phyloP scores from a whole-genome alignment of 306 rosid species.

The Macrotyloma uniflorum region DNA sequence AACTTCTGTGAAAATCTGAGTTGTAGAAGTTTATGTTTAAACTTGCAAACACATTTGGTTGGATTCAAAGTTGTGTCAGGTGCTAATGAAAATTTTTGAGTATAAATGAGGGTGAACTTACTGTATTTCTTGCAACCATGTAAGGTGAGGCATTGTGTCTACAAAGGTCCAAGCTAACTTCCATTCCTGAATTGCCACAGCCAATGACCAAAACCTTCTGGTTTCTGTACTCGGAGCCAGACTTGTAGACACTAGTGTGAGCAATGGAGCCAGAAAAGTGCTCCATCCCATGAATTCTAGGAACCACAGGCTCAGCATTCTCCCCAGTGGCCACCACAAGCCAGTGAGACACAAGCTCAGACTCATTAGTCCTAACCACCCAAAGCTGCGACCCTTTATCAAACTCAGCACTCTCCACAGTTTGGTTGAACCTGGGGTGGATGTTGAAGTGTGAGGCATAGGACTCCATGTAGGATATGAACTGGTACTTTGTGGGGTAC shows the following conservation, averaged over 20 bases:
- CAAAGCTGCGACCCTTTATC: constrained; percentile 48
- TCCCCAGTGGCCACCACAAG: constrained; percentile 89
- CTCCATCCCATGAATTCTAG: constrained; percentile 63
- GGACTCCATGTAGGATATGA: constrained; percentile 77
- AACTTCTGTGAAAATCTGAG: too few species aligned
- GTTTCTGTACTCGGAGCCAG: constrained; percentile 60
- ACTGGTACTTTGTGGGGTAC: constrained; percentile 80
- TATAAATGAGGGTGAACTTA: constrained; percentile 38
- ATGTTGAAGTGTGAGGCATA: constrained; percentile 72
- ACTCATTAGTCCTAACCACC: constrained; percentile 63
- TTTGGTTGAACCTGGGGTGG: constrained; percentile 67
- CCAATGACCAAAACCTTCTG: constrained; percentile 80
- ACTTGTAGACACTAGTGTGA: constrained; percentile 70
- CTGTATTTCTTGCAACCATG: constrained; percentile 88
- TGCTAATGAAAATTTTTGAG: too few species aligned
- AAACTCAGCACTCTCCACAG: constrained; percentile 58
- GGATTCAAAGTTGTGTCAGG: too few species aligned
- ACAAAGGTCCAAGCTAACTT: constrained; percentile 92
- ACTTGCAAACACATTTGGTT: too few species aligned
- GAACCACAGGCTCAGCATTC: constrained; percentile 82
- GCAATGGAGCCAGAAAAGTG: constrained; percentile 51
- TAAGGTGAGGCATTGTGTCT: constrained; percentile 75
- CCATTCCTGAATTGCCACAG: constrained; percentile 99
- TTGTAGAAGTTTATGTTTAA: too few species aligned
- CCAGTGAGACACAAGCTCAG: constrained; percentile 64